Percentiles rank a stretch among this genome's conserved stretches.
Conservation (phyloP, 805 yeast species). For the Wickerhamiella musiphila region DNA sequence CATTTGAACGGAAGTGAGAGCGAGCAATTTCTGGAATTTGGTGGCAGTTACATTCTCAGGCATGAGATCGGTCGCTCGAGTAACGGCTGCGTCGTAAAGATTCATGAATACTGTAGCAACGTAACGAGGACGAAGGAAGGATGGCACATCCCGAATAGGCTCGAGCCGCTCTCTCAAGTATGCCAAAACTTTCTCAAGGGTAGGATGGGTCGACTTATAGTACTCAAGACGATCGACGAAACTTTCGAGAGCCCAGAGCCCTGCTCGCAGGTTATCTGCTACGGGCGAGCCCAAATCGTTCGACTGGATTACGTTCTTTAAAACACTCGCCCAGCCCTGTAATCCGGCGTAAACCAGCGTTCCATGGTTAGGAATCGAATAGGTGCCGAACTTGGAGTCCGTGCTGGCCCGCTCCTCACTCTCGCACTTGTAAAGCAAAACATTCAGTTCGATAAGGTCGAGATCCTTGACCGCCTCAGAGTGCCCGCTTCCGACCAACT, state of each 20-base stretch:
- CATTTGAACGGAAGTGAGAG: constrained; percentile 77
- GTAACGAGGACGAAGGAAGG: constrained; percentile 69
- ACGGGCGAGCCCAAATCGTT: constrained; percentile 77
- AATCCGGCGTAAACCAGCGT: constrained; percentile 71
- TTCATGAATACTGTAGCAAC: constrained; percentile 70
- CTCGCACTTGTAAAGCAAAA: constrained; percentile 58
- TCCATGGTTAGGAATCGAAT: constrained; percentile 60
- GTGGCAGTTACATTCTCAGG: constrained; percentile 41
- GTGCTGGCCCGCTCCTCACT: constrained; percentile 76
- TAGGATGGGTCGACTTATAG: constrained; percentile 29
- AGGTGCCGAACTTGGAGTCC: constrained; percentile 53
- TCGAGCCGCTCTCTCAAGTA: constrained; percentile 47
- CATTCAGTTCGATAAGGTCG: constrained; percentile 53
- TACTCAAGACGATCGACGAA: constrained; percentile 42
- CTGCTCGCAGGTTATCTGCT: constrained; percentile 62
- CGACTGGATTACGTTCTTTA: constrained; percentile 40
- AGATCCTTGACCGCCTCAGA: constrained; percentile 49
- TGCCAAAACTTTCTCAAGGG: constrained; percentile 25
- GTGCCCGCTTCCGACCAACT: constrained; percentile 58
- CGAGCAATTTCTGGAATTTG: constrained; percentile 59
- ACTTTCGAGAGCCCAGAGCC: constrained; percentile 81
- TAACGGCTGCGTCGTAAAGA: constrained; percentile 68
- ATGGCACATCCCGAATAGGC: constrained; percentile 46
- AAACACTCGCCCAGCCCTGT: constrained; percentile 74
- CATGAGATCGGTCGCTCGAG: constrained; percentile 45